A percentile compares a stretch with the other conserved stretches of the same genome.
Evolutionary conservation across 805 yeast genomes (phyloP).

Genomic region (Pichia phayaonensis): DNA sequence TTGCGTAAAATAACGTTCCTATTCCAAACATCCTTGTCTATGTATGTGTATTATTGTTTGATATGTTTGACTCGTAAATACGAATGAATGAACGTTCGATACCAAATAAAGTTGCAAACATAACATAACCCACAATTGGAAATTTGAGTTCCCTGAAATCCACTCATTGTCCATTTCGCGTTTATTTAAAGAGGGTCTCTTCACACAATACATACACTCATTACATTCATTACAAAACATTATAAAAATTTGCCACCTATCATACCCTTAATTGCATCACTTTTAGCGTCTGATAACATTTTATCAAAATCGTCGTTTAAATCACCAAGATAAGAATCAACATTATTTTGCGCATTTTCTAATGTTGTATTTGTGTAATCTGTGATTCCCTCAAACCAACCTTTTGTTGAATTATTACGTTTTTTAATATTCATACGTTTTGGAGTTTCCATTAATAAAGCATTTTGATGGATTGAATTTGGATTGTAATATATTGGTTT

Average conservation of each 20-base stretch:
- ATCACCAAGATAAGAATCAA: constrained; percentile 22
- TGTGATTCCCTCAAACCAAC: constrained; percentile 11
- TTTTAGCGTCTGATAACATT: constrained; percentile 22
- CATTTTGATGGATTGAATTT: constrained; percentile 24
- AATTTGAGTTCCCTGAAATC: background rate
- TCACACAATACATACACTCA: too few species aligned
- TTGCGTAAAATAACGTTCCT: constrained; percentile 45
- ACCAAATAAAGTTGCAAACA: too few species aligned
- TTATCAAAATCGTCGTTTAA: constrained; percentile 28
- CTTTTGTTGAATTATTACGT: constrained; percentile 1
- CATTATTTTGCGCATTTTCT: constrained; percentile 19
- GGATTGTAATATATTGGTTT: constrained; percentile 29
- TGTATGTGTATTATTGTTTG: too few species aligned
- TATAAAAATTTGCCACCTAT: constrained; percentile 15
- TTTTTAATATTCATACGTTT: constrained; percentile 8
- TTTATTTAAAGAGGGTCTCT: too few species aligned
- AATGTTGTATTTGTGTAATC: constrained; percentile 17
- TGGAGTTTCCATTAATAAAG: constrained; percentile 17
- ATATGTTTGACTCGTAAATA: background rate
- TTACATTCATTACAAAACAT: too few species aligned
- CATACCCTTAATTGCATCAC: constrained; percentile 25
- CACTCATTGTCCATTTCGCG: background rate
- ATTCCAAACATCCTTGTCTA: constrained; percentile 41
- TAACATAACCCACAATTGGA: too few species aligned
- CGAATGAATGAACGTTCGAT: background rate